These are phyloP conservation scores for Cymbidium sinense DNA, from an alignment of 106 monocot species.

Conservation along the genomic window DNA sequence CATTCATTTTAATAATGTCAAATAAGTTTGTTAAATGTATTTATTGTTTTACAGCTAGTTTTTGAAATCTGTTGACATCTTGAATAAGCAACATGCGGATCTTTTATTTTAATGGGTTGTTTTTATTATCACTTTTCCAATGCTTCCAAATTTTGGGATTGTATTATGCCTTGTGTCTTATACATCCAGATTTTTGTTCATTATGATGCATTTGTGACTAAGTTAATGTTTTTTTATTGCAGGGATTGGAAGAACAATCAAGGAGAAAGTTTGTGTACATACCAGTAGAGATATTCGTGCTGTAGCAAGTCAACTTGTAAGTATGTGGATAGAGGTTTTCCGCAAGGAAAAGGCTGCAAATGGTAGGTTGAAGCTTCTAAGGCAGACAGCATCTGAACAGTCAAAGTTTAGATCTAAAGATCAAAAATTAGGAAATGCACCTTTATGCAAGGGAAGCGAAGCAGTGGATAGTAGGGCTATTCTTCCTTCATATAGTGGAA, in stretches of 20 bases:
- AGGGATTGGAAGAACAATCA: conserved; percentile 91
- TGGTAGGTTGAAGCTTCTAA: conserved; percentile 42
- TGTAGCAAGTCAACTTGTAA: conserved; percentile 89
- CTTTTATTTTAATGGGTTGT: background rate
- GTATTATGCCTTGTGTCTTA: background rate
- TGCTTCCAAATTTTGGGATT: background rate
- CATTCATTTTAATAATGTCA: background rate
- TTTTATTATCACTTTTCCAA: background rate
- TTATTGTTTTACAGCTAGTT: background rate
- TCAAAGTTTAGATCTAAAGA: conserved; percentile 48
- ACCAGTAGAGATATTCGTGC: conserved; percentile 96
- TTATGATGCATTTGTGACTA: background rate
- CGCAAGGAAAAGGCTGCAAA: conserved; percentile 86
- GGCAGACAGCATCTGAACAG: conserved; percentile 35
- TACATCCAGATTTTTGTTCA: background rate
- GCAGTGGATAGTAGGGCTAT: conserved; percentile 30
- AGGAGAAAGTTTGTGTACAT: conserved; percentile 94
- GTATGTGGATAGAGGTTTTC: conserved; percentile 90
- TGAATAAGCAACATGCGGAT: background rate
- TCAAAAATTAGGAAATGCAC: conserved; percentile 25
- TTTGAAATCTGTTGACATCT: background rate
- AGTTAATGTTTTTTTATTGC: conserved; percentile 12
- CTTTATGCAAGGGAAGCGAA: conserved; percentile 18
- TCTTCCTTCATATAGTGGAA: conserved; percentile 23
- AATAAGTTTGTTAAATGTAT: background rate